Percentiles rank a stretch among this genome's conserved stretches.
These are phyloP conservation scores for Hericium erinaceus DNA, from an alignment of 768 basidiomycete genomes.

Conservation along the genomic window DNA sequence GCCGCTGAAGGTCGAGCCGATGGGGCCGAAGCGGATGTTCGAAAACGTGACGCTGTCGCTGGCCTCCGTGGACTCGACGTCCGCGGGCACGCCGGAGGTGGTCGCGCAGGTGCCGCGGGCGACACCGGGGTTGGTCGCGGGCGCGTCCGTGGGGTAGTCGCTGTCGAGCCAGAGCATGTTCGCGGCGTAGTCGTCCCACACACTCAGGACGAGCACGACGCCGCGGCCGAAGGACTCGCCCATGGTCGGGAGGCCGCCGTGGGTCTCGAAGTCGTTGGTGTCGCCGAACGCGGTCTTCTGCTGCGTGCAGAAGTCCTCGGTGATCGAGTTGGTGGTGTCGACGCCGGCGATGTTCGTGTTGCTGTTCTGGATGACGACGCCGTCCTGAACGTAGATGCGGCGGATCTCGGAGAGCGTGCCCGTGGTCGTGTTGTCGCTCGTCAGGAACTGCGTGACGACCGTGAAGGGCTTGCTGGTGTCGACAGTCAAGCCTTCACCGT, in stretches of 20 bases:
- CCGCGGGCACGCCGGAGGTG: slow-evolving; percentile 34
- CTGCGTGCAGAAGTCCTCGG: slow-evolving; percentile 33
- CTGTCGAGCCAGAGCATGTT: slow-evolving; percentile 54
- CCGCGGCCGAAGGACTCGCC: slow-evolving; percentile 27
- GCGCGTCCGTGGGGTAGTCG: slow-evolving; percentile 29
- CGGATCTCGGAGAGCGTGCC: slow-evolving; percentile 44
- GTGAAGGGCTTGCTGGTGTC: slow-evolving; percentile 43
- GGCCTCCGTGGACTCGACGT: slow-evolving; percentile 31
- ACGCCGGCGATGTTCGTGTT: slow-evolving; percentile 35
- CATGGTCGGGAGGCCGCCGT: slow-evolving; percentile 31
- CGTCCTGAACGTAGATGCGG: slow-evolving; percentile 45
- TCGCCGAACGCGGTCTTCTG: slow-evolving; percentile 38
- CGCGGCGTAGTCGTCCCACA: slow-evolving; percentile 46
- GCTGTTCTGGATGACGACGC: slow-evolving; percentile 42
- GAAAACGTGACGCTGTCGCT: slow-evolving; percentile 40
- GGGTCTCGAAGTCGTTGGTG: slow-evolving; percentile 27
- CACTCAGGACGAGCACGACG: slow-evolving; percentile 38
- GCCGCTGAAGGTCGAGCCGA: slow-evolving; percentile 34
- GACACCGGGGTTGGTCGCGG: slow-evolving; percentile 30
- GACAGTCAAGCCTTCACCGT: slow-evolving; percentile 36
- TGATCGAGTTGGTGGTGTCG: slow-evolving; percentile 33
- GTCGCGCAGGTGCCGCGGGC: slow-evolving; percentile 43
- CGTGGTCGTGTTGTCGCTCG: slow-evolving; percentile 31
- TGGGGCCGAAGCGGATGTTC: slow-evolving; percentile 44
- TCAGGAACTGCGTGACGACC: slow-evolving; percentile 48